Conservation (phyloP, 768 basidiomycete genomes). For the Rhizopogon vulgaris region DNA sequence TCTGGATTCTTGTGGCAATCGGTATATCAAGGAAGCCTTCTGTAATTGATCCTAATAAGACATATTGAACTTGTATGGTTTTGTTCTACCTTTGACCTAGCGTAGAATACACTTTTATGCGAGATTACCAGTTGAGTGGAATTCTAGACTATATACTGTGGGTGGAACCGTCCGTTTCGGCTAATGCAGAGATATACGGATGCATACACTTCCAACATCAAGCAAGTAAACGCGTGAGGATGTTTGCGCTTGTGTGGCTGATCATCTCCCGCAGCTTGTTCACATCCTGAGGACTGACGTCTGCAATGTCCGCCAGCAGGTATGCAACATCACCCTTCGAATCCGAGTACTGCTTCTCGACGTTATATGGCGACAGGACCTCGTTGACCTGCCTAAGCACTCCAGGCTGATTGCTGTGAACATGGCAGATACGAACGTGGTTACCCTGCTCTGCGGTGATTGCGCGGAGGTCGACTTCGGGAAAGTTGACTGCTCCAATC, state of each 20-base stretch:
- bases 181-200: neutral
- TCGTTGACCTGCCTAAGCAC: slow-evolving; percentile 95
- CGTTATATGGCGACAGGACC: slow-evolving; percentile 89
- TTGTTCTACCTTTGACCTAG: neutral
- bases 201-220: slow-evolving; percentile 20
- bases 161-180: slow-evolving; percentile 31
- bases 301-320: slow-evolving; percentile 93
- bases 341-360: slow-evolving; percentile 99
- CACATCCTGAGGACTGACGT: slow-evolving; percentile 78
- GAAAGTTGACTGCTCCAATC: slow-evolving; percentile 95
- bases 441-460: slow-evolving; percentile 79
- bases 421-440: slow-evolving; percentile 87
- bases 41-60: slow-evolving; percentile 6
- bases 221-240: slow-evolving; percentile 82
- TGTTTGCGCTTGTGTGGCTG: slow-evolving; percentile 75
- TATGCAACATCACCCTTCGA: slow-evolving; percentile 91
- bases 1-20: neutral
- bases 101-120: slow-evolving; percentile 4
- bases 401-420: slow-evolving; percentile 93
- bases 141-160: slow-evolving; percentile 10
- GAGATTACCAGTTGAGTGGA: slow-evolving; percentile 47
- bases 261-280: slow-evolving; percentile 74
- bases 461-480: slow-evolving; percentile 92
- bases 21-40: slow-evolving; percentile 4
- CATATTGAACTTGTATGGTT: slow-evolving; percentile 8